Evolutionary conservation across 345 rosid genomes (phyloP).

Genomic region (Eucalyptus shirleyi): DNA sequence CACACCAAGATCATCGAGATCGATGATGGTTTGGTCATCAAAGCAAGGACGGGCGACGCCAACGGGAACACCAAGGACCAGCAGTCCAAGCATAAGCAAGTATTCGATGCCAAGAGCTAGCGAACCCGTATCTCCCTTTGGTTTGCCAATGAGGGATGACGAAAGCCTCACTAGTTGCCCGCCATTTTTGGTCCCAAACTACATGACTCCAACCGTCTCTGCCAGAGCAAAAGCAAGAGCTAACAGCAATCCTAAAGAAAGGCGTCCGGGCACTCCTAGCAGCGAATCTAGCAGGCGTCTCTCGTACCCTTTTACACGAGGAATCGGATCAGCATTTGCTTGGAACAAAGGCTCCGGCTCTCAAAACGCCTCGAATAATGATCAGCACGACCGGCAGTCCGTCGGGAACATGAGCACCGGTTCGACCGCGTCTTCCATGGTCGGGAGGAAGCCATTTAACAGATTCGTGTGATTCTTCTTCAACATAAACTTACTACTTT

Average conservation of each 20-base stretch:
- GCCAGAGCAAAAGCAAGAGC: conserved; percentile 76
- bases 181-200: conserved; percentile 75
- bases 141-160: conserved; percentile 61
- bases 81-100: conserved; percentile 22
- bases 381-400: conserved; percentile 32
- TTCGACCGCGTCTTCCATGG: conserved; percentile 59
- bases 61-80: conserved; percentile 11
- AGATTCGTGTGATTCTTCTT: conserved; percentile 69
- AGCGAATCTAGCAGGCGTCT: conserved; percentile 61
- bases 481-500: background rate
- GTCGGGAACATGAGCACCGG: conserved; percentile 57
- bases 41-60: conserved; percentile 42
- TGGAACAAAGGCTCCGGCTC: conserved; percentile 32
- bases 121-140: conserved; percentile 43
- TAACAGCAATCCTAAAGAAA: conserved; percentile 63
- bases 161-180: conserved; percentile 94
- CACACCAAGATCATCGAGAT: conserved; percentile 69
- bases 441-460: conserved; percentile 84
- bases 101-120: conserved; percentile 51
- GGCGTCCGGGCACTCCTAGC: conserved; percentile 44
- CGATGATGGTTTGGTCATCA: conserved; percentile 29
- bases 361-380: conserved; percentile 7
- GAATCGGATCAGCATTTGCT: conserved; percentile 50
- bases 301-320: conserved; percentile 61
- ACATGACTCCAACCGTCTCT: conserved; percentile 79